Percentiles rank a stretch among this genome's conserved stretches.
These are phyloP conservation scores for Penicillium antarcticum DNA, from an alignment of 495 filamentous ascomycete species.

Conservation along the genomic window DNA sequence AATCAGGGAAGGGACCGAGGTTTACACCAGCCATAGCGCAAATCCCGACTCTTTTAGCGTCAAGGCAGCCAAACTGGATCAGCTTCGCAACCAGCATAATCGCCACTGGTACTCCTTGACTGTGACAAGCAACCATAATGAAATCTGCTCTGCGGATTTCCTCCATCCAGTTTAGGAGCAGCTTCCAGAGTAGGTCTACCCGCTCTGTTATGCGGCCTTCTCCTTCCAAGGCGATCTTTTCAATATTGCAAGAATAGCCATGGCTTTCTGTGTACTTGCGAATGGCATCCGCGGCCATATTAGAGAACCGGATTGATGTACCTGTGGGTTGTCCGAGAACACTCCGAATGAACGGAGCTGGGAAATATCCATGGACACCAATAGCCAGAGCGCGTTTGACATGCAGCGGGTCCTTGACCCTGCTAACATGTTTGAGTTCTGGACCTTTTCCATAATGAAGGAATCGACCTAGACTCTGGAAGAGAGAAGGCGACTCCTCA, in stretches of 20 bases:
- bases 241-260: conserved; percentile 65
- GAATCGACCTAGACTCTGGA: conserved; percentile 66
- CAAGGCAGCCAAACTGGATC: conserved; percentile 73
- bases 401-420: conserved; percentile 64
- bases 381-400: conserved; percentile 86
- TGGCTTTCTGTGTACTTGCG: conserved; percentile 71
- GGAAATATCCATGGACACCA: conserved; percentile 92
- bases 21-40: conserved; percentile 97
- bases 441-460: conserved; percentile 60
- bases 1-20: conserved; percentile 83
- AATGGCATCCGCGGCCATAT: conserved; percentile 80
- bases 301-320: conserved; percentile 90
- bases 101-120: conserved; percentile 90
- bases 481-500: conserved; percentile 64
- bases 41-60: conserved; percentile 66
- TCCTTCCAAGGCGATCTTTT: conserved; percentile 93
- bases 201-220: conserved; percentile 92
- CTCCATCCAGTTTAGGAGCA: conserved; percentile 92
- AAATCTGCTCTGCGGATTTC: conserved; percentile 85
- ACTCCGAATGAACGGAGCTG: conserved; percentile 75
- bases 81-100: conserved; percentile 92
- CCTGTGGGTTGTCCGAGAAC: conserved; percentile 93
- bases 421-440: conserved; percentile 64
- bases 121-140: conserved; percentile 86
- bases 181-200: conserved; percentile 88